Evolutionary conservation across 371 early-diverging fungal genomes (phyloP), one percentile per base, ranked within the genome.

Genomic region (Mortierella sp.): DNA sequence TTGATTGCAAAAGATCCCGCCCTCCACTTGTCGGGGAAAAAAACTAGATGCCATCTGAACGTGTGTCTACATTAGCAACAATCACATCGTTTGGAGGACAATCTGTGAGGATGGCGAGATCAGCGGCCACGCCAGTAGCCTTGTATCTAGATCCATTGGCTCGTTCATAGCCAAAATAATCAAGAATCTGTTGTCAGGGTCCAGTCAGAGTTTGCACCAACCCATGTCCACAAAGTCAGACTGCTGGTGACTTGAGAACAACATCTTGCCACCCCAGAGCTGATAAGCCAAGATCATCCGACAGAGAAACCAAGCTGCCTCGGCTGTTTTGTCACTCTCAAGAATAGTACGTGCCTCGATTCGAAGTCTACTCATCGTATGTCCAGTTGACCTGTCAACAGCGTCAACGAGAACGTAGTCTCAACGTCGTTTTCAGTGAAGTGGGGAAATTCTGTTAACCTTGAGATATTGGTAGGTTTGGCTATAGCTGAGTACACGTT

Each of bases 221-320:
- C 45, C 65, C 58, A 57, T 57, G 50, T 64, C 57, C 57, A 64
- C 57, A 48, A 64, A 56, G 57, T 64, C 65, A 26, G 48, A 25
- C 45, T 64, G 58, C n/a, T 57, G 37, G 1, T 56, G 12, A 30
- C 57, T 29, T 45, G 65, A 25, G 43, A 64, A 64, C 19, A 29
- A 64, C 29, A 64, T 64, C 29, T 64, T 64, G 58, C 47, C 57
- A 26, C 46, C 62, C 1, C 62, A 59, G 45, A 69, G 59, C 6
- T 63, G 56, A 44, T 63, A 62, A n/a, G 68, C 60, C 58, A 66
- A 66, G 58, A 58, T 51, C 66, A 66, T 66, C 21, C 66, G 56
- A 57, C 56, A 28, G 50, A 60, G 62, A 51, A 62, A 46, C n/a
- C 37, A 48, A 21, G 23, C 66, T 19, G 45, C 26, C n/a, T 30